Evolutionary conservation across 2,329 filamentous ascomycete species (phyloP).

Genomic region (Microsporum ferrugineum): DNA sequence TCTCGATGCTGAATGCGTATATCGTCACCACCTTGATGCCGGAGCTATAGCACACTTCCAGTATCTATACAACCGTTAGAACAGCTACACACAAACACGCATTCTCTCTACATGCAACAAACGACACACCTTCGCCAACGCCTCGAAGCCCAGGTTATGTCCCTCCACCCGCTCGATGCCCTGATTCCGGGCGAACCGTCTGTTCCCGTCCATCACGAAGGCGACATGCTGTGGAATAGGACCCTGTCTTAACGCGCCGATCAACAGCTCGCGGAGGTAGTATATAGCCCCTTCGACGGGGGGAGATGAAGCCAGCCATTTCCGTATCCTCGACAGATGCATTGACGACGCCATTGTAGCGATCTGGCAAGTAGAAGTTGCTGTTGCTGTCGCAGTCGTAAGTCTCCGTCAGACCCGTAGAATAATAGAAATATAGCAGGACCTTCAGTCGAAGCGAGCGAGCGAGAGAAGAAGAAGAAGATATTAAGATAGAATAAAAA

Average conservation of each 20-base stretch:
- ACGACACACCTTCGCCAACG: constrained; percentile 60
- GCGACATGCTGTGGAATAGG: constrained; percentile 90
- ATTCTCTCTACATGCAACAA: neutral
- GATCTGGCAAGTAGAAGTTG: neutral
- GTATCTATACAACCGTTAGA: constrained; percentile 45
- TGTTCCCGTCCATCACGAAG: constrained; percentile 99
- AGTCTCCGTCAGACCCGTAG: too few relatives aligned
- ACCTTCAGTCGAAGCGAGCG: too few relatives aligned
- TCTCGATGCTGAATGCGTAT: constrained; percentile 97
- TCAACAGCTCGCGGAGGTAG: constrained; percentile 69
- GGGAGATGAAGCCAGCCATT: constrained; percentile 77
- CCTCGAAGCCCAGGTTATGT: constrained; percentile 91
- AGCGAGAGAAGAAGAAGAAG: neutral
- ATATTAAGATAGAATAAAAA: neutral
- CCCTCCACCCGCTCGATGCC: constrained; percentile 95
- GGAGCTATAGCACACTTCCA: constrained; percentile 96
- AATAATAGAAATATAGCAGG: too few relatives aligned
- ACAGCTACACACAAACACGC: neutral
- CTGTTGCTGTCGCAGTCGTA: too few relatives aligned
- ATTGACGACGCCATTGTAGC: constrained; percentile 39
- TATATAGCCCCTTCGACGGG: constrained; percentile 82
- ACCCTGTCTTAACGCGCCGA: constrained; percentile 79
- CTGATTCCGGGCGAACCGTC: constrained; percentile 78
- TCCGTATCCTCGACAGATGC: constrained; percentile 50
- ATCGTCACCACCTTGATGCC: constrained; percentile 95